Base-by-base conservation (phyloP, 371 early-diverging fungal genomes). In the Zancudomyces culisetae region DNA sequence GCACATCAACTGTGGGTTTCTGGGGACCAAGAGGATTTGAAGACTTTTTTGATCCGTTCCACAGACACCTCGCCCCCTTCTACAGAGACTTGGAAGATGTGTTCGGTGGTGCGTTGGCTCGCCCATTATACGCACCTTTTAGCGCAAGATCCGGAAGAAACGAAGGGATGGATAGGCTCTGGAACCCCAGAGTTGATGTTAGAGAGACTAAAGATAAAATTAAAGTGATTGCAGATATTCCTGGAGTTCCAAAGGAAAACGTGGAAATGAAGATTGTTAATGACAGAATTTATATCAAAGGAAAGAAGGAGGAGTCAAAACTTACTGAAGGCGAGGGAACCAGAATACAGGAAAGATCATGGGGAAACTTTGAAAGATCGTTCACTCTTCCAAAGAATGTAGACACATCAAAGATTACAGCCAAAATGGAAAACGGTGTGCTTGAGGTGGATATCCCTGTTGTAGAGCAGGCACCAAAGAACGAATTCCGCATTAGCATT, bases 361-460 rank as follows among this genome's bases (percentile, higher is more conserved):
- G 28, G 26, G 49, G 49, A 19, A 24, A 12, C 6, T 49, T 49
- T 45, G 41, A 49, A 49, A 21, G 49, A 24, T 49, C 49, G 22
- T 40, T 49, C 26, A 6, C 49, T 19, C 6, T 49, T n/a, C 49
- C 49, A 28, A 6, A 41, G 18, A 41, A 49, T 19, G 26, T 21
- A 19, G 49, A 49, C 19, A 29, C 22, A 8, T 8, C 4, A 6
- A 49, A 49, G n/a, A 49, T 49, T 8, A 10, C 10, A 8, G 49
- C 49, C 12, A 49, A 49, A n/a, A 41, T 49, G 41, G 45, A 49
- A 10, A 49, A 49, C 49, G 49, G 49, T 27, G 49, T 49, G 26
- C 19, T 49, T 6, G 45, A 41, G 21, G 21, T 49, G 8, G n/a
- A 41, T 12, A 26, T 49, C 6, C 49, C 49, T 8, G 21, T 28